phyloP scores from a whole-genome alignment of 139 green algal species.

The Coelastrella sp. region DNA sequence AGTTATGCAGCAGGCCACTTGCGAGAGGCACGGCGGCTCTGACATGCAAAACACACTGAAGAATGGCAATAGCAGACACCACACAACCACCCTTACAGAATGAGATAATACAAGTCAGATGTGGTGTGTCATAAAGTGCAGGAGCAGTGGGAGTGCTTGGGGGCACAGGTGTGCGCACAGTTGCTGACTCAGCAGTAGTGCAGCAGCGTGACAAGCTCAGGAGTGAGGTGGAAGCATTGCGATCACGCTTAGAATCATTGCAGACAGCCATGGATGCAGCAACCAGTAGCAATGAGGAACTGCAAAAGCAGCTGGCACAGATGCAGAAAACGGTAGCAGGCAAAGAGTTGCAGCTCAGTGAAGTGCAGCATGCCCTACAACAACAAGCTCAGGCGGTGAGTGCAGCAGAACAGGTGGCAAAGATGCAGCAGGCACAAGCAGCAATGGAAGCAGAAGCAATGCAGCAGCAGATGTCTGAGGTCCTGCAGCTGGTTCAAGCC shows the following conservation, averaged over 20 bases:
- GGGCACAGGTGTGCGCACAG: background rate
- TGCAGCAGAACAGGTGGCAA: background rate
- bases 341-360: background rate
- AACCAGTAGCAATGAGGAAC: constrained; percentile 6
- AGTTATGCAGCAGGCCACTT: too few species aligned
- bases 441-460: constrained; percentile 2
- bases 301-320: background rate
- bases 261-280: constrained; percentile 1
- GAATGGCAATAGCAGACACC: too few species aligned
- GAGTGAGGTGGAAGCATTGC: constrained; percentile 36
- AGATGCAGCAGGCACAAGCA: background rate
- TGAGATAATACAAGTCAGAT: too few species aligned
- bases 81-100: too few species aligned
- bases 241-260: constrained; percentile 24
- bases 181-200: constrained; percentile 16
- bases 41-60: too few species aligned
- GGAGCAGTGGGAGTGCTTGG: background rate
- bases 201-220: constrained; percentile 40
- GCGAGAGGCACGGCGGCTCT: too few species aligned
- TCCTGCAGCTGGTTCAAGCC: constrained; percentile 43
- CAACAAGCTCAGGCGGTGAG: background rate
- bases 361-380: background rate
- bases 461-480: constrained; percentile 32
- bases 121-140: too few species aligned
- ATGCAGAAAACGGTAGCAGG: background rate